Conservation (phyloP, 140 eudicot genomes). For the Oenanthe javanica region DNA sequence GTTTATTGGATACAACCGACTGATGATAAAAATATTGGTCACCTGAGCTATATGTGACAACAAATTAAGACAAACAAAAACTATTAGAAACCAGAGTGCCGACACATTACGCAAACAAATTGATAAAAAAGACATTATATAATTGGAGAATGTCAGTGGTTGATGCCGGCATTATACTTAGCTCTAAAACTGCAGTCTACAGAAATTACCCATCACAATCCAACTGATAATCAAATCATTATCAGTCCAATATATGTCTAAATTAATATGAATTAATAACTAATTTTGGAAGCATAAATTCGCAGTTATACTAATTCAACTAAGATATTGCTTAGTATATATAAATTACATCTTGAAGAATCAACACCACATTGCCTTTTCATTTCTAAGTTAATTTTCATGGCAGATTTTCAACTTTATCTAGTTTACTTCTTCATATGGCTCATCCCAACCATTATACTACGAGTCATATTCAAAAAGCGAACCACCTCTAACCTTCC, state of each 20-base stretch:
- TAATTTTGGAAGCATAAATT: neutral
- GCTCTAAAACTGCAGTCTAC: neutral
- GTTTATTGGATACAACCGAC: neutral
- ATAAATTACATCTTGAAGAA: neutral
- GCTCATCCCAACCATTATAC: constrained; percentile 3
- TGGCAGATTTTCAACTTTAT: neutral
- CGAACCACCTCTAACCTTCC: constrained; percentile 1
- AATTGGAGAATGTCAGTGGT: neutral
- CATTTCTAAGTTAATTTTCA: neutral
- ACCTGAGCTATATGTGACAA: neutral
- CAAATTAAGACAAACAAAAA: neutral
- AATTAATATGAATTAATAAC: neutral
- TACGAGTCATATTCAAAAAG: neutral
- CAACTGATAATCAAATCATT: neutral
- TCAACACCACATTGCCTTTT: neutral
- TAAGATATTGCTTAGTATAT: neutral
- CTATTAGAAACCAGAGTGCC: neutral
- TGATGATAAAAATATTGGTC: neutral
- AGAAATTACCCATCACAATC: neutral
- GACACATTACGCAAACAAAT: neutral
- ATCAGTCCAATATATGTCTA: neutral
- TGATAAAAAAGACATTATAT: neutral
- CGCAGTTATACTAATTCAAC: neutral
- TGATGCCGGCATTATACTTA: neutral
- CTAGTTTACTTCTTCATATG: neutral